These are phyloP conservation scores for Pseudovirgaria hyperparasitica DNA, from an alignment of 2,329 filamentous ascomycete genomes.

Conservation along the genomic window DNA sequence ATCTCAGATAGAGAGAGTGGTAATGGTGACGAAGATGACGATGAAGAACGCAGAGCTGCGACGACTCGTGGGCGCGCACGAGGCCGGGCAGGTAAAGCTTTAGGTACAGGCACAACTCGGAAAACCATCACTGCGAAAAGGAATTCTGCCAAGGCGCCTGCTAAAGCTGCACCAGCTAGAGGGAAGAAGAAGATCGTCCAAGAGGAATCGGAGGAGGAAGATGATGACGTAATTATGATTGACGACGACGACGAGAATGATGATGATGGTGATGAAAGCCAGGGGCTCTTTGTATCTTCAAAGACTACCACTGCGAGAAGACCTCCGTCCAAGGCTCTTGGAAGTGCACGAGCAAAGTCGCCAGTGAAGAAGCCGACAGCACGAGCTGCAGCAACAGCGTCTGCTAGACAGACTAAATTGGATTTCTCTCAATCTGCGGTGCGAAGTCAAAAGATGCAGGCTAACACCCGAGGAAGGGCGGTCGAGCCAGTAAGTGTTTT, in stretches of 20 bases:
- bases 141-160: too few relatives aligned
- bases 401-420: slow-evolving; percentile 26
- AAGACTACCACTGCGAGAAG: slow-evolving; percentile 9
- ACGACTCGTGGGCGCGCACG: slow-evolving; percentile 33
- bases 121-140: slow-evolving; percentile 11
- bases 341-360: slow-evolving; percentile 8
- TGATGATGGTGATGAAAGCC: slow-evolving; percentile 34
- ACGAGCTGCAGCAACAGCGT: slow-evolving; percentile 8
- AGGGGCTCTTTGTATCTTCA: slow-evolving; percentile 28
- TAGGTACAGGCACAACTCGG: slow-evolving; percentile 23
- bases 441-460: slow-evolving; percentile 17
- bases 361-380: slow-evolving; percentile 12
- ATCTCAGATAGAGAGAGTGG: slow-evolving; percentile 37
- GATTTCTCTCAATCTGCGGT: slow-evolving; percentile 28
- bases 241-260: slow-evolving; percentile 30
- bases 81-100: slow-evolving; percentile 26
- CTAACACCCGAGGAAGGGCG: slow-evolving; percentile 15
- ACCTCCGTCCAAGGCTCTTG: slow-evolving; percentile 9
- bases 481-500: slow-evolving; percentile 25
- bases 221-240: slow-evolving; percentile 25
- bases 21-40: slow-evolving; percentile 24
- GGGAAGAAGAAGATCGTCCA: slow-evolving; percentile 29
- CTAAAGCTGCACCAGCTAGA: slow-evolving; percentile 22
- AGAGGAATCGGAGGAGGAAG: slow-evolving; percentile 31
- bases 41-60: slow-evolving; percentile 16